Percentiles rank a stretch among this genome's conserved stretches.
Evolutionary conservation across 805 yeast genomes (phyloP).

Genomic region (Ascoidea rubescens): DNA sequence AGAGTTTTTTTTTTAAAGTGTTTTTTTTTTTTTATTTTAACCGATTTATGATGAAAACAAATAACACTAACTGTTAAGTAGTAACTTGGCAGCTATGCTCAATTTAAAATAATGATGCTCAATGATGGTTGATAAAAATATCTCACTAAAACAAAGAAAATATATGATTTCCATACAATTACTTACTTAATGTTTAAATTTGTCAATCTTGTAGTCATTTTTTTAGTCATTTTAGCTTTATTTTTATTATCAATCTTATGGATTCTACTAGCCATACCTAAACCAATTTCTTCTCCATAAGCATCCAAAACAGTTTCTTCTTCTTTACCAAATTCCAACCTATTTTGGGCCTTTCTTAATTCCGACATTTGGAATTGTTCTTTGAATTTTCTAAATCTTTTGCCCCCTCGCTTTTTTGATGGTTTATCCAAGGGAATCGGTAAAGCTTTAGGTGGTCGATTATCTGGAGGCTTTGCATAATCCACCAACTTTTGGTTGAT

Average conservation of each 20-base stretch:
- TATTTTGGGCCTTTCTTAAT: slow-evolving; percentile 68
- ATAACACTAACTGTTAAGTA: too few species aligned
- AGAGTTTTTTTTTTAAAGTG: too few species aligned
- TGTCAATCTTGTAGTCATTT: background rate
- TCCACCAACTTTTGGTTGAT: slow-evolving; percentile 53
- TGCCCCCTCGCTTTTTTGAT: slow-evolving; percentile 80
- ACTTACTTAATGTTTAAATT: too few species aligned
- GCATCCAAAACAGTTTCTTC: slow-evolving; percentile 51
- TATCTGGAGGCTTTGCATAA: slow-evolving; percentile 65
- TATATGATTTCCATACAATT: too few species aligned
- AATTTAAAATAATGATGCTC: too few species aligned
- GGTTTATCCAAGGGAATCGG: slow-evolving; percentile 64
- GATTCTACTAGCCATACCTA: slow-evolving; percentile 50
- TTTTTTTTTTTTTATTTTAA: too few species aligned
- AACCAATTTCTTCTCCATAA: slow-evolving; percentile 70
- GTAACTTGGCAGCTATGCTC: background rate
- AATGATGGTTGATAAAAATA: background rate
- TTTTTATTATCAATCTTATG: slow-evolving; percentile 5
- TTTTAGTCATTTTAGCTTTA: background rate
- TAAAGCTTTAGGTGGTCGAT: slow-evolving; percentile 42
- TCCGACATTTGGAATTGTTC: slow-evolving; percentile 75
- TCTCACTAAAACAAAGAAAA: too few species aligned
- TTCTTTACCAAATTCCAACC: slow-evolving; percentile 67
- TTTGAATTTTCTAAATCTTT: slow-evolving; percentile 63
- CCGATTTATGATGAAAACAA: too few species aligned